phyloP scores from a whole-genome alignment of 257 asterid genomes.

The Dorcoceras hygrometricum region DNA sequence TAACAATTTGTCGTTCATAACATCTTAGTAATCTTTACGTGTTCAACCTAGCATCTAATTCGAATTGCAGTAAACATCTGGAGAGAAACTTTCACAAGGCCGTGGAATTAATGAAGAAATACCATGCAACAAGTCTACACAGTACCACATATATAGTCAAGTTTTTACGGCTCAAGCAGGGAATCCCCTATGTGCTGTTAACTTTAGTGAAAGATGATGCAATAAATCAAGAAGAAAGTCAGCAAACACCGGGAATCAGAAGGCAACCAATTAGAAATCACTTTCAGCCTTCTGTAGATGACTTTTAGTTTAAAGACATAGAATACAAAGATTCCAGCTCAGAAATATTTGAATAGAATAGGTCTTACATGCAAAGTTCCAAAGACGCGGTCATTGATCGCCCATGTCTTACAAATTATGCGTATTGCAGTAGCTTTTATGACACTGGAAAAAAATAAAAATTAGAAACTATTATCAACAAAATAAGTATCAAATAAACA shows the following conservation, averaged over 20 bases:
- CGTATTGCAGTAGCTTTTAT: conserved; percentile 82
- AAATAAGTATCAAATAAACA: conserved; percentile 12
- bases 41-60: neutral
- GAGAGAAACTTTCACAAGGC: neutral
- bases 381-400: conserved; percentile 81
- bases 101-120: neutral
- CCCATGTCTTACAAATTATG: conserved; percentile 93
- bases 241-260: neutral
- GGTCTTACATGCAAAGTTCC: conserved; percentile 83
- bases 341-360: conserved; percentile 10
- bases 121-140: neutral
- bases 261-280: neutral
- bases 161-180: neutral
- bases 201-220: neutral
- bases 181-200: neutral
- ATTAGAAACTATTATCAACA: conserved; percentile 12
- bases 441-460: conserved; percentile 44
- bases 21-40: neutral
- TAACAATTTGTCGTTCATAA: neutral
- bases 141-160: too few species aligned
- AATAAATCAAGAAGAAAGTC: neutral
- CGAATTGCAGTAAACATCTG: neutral
- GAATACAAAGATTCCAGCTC: conserved; percentile 1
- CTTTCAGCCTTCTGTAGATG: conserved; percentile 7
- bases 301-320: conserved; percentile 17